A percentile compares a stretch with the other conserved stretches of the same genome.
Conservation (phyloP, 2,329 filamentous ascomycete species). For the Acrocalymma vagum region DNA sequence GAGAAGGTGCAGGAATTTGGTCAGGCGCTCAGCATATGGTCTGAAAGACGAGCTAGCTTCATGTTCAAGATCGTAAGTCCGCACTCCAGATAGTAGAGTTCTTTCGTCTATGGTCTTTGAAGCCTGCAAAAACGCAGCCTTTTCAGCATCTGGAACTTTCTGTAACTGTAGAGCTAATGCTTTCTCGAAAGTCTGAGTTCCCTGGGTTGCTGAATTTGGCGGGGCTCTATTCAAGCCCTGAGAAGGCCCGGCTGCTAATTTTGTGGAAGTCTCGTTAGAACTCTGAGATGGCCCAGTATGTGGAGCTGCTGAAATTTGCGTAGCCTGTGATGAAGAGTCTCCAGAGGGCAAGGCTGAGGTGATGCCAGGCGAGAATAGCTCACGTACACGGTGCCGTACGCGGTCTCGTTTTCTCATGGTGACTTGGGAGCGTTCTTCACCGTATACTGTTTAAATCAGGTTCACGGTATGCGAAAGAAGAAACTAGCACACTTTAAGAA, state of each 20-base stretch:
- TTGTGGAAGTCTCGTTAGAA: too few species aligned
- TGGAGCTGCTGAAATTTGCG: slow-evolving; percentile 6
- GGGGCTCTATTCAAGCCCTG: neutral
- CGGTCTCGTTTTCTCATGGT: slow-evolving; percentile 12
- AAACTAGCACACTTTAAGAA: too few species aligned
- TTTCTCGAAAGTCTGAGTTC: slow-evolving; percentile 11
- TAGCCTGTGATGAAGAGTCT: neutral
- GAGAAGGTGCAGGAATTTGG: slow-evolving; percentile 23
- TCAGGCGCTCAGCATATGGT: slow-evolving; percentile 21
- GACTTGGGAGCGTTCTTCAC: neutral
- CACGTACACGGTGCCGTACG: slow-evolving; percentile 7
- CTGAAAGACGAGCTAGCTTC: slow-evolving; percentile 23
- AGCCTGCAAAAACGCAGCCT: slow-evolving; percentile 19
- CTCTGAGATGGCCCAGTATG: neutral
- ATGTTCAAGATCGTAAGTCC: slow-evolving; percentile 18
- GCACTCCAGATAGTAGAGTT: slow-evolving; percentile 13
- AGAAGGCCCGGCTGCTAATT: too few species aligned
- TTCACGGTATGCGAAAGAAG: too few species aligned
- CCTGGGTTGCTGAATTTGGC: neutral
- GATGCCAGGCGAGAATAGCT: slow-evolving; percentile 6
- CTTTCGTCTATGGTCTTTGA: slow-evolving; percentile 13
- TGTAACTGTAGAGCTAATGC: slow-evolving; percentile 14
- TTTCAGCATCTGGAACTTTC: slow-evolving; percentile 18
- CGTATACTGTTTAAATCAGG: too few species aligned
- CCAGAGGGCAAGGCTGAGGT: neutral